Base-by-base conservation (phyloP, 192 early-diverging fungal genomes). In the Haplosporangium gracile region DNA sequence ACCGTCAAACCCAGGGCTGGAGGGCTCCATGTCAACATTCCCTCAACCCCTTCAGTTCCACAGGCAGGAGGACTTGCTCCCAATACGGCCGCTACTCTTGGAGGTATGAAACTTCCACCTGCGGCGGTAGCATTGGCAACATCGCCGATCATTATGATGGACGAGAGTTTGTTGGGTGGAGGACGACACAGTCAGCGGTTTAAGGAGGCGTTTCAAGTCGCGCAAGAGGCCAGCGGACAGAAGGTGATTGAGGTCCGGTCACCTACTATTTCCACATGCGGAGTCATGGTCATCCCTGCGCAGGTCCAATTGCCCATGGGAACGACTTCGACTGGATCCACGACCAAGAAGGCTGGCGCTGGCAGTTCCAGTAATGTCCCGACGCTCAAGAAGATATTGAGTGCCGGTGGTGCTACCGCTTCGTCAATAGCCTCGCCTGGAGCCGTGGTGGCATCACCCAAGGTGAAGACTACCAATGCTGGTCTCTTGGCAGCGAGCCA, bases 181-280 rank as follows among this genome's bases (percentile, higher is more conserved):
- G 75, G 70, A 11, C 57, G 79, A 47, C 79, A 86, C 26, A 45
- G 47, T 5, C 79, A 74, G 65, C 74, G 83, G 16, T 86, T 74
- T 51, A 80, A 74, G 70, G 83, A 86, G 10, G 83, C 75, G 8
- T 13, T 86, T 13, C 74, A 74, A 32, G 69, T 73, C 4, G 83
- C 83, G 0, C 83, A 86, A 57, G 83, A 80, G 29, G 83, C 79
- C 2, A 86, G 83, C 47, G 75, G 83, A 8, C 78, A 81, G 45
- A 69, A 68, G n/a, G 11, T 77, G 24, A 70, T 81, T 39, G 71
- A 77, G 40, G 60, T 81, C 7, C 43, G 34, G 1, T 68, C 75
- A 0, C 60, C 83, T 20, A 49, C 34, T 8, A 15, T 45, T n/a
- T 38, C 43, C 26, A 22, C 49, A 3, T 1, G 15, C 29, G 72